Base-by-base conservation (phyloP, 257 asterid species). In the Prunella vulgaris region DNA sequence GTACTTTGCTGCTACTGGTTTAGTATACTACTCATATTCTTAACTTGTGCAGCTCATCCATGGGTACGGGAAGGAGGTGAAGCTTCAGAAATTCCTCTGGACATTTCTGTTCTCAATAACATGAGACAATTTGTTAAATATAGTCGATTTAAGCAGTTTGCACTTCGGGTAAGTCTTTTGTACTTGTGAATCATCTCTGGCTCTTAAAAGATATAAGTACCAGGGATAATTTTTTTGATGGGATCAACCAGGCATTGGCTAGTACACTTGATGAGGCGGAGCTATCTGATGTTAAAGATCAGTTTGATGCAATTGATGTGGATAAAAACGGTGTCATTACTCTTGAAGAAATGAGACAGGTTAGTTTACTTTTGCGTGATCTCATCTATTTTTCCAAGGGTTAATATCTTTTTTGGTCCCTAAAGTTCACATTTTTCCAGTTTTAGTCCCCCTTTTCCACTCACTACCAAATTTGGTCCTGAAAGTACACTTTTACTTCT, bases 21-120 rank as follows among this genome's bases (percentile, higher is more conserved):
- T 66, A 15, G 61, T 46, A 69, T 44, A 27, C 24, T 61, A 40
- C 48, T 40, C 15, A 78, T 64, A 60, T 69, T 63, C 53, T 49
- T 8, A 46, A 72, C 68, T 74, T 70, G 76, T 82, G 61, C 92
- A 91, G 99, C 99, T 21, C 99, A 94, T 76, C 87, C 92, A 38
- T 94, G 99, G 99, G 99, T 94, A 51, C 82, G 98, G 51, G 99
- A 94, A 84, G 99, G 99, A 74, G 99, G 99, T 49, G 88, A 85
- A 83, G 99, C 99, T 37, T 91, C 97, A 5, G 99, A 94, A 80
- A 94, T 94, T 76, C 99, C 99, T 40, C 81, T 94, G 8, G 99
- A 94, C 85, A 94, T 94, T 46, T 94, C 97, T 21, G 93, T 94
- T 40, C 82, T 94, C 37, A 80, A 85, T 56, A 94, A 89, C 84